Base-by-base conservation (phyloP, 768 basidiomycete species). In the Mycena capillaripes region DNA sequence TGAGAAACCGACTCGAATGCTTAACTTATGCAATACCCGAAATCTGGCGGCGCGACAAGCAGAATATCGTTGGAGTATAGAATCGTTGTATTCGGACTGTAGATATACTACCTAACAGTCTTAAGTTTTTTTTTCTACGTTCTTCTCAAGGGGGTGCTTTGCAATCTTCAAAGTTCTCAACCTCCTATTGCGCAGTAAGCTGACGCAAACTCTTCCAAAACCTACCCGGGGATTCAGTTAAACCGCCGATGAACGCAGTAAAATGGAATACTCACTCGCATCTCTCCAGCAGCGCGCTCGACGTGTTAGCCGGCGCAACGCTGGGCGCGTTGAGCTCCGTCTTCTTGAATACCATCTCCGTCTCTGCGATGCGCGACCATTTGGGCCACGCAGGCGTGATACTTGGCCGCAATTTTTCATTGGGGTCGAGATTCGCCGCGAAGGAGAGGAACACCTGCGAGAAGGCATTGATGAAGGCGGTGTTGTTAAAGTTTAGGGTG, bases 301-400 rank as follows among this genome's bases (percentile, higher is more conserved):
- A 58, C 14, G 81, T 60, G 71, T 55, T 55, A 62, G 32, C 27
- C 21, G 66, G 7, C 42, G 23, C 59, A n/a, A 72, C 58, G n/a
- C n/a, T 12, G 2, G 71, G 59, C 25, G 32, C 57, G 2, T 25
- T 40, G 25, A 2, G 0, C 34, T 68, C 75, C 1, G 75, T 75
- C 29, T 48, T 10, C 53, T 78, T 80, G 58, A 81, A 82, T 4
- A 79, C 44, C 78, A 82, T 81, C 67, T 82, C 79, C 23, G 75
- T 65, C n/a, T 58, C 5, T 5, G 53, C 71, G 6, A 10, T 30
- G 1, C 12, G n/a, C 58, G 48, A 46, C 67, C 65, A 71, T 10
- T 34, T 50, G 52, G 12, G 12, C 76, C 74, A 76, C 36, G 21
- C 19, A 0, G 76, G 76, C 5, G 74, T 71, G 52, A 75, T 59